Percentiles rank a stretch among this genome's conserved stretches.
Evolutionary conservation across 2,329 filamentous ascomycete species (phyloP).

Genomic region (Lomentospora prolificans): DNA sequence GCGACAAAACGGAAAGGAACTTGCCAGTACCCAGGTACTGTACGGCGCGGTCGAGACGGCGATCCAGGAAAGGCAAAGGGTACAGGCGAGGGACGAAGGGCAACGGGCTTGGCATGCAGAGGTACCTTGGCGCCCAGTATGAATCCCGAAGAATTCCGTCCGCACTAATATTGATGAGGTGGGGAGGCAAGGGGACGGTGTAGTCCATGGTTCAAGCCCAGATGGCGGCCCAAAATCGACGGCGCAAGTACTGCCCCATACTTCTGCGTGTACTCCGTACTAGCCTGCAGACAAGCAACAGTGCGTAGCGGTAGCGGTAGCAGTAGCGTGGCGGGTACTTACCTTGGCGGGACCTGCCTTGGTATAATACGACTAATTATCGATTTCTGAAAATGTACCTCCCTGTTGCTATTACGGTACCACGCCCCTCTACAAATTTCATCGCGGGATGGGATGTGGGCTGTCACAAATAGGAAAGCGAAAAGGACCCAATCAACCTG

Average conservation of each 20-base stretch:
- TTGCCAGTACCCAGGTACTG: background rate
- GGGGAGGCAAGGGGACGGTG: background rate
- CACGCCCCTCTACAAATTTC: too few relatives aligned
- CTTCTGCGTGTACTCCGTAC: background rate
- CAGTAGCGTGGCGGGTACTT: background rate
- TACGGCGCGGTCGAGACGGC: background rate
- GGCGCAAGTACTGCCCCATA: too few relatives aligned
- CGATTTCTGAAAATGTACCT: background rate
- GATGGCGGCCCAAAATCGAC: too few relatives aligned
- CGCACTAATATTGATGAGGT: background rate
- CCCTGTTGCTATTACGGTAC: too few relatives aligned
- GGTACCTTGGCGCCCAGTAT: slow-evolving; percentile 6
- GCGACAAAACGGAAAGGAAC: background rate
- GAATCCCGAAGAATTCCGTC: slow-evolving; percentile 1
- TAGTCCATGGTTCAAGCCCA: background rate
- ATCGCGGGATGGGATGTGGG: too few relatives aligned
- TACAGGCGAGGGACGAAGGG: background rate
- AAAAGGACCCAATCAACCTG: background rate
- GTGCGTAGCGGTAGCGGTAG: background rate
- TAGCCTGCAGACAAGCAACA: too few relatives aligned
- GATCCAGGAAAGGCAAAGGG: background rate
- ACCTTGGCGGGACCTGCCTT: background rate
- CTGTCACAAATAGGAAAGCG: too few relatives aligned
- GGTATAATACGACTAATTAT: background rate
- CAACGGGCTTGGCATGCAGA: slow-evolving; percentile 3